Evolutionary conservation across 2,329 filamentous ascomycete genomes (phyloP), one percentile per base, ranked within the genome.

Genomic region (Colletotrichum tropicicola): DNA sequence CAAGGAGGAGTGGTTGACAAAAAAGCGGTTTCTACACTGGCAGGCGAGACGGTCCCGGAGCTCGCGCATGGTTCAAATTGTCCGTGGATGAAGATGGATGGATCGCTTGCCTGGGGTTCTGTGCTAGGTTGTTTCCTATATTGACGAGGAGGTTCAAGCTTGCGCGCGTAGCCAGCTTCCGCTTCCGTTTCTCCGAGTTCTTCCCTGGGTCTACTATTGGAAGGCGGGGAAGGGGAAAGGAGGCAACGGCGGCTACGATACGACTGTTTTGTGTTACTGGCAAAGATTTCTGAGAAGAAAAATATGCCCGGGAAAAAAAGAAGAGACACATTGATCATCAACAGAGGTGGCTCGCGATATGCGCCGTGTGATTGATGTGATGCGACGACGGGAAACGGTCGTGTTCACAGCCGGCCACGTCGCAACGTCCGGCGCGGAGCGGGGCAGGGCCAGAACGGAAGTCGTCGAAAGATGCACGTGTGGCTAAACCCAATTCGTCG

Each of bases 1-100:
- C 23, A 19, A 48, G n/a, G 25, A 48, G 19, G 23, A 43, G 39
- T 21, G n/a, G 17, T 12, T 17, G 17, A 60, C 48, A 44, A 43
- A 25, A 32, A 32, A 32, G 35, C 41, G 48, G 48, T 35, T 54
- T 39, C 32, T 27, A 39, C 43, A 30, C 27, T 57, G 27, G 48
- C 41, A 23, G 56, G 61, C 61, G 56, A 48, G 61, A 49, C 56
- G 32, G 48, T 54, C 21, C 23, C 27, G 28, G 44, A 44, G 57
- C 61, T 60, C 43, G 58, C 58, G 51, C 62, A 56, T 56, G 21
- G 44, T 43, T 62, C 51, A 65, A 65, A 62, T 65, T 65, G 62
- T 51, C 58, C 44, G 44, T 30, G 44, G 41, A 41, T 59, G 43
- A 27, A 49, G 44, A 41, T 44, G 44, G 39, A 61, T 41, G 44